Percentiles rank a stretch among this genome's conserved stretches.
phyloP scores from a whole-genome alignment of 2,329 filamentous ascomycete genomes.

The Alternaria longipes region DNA sequence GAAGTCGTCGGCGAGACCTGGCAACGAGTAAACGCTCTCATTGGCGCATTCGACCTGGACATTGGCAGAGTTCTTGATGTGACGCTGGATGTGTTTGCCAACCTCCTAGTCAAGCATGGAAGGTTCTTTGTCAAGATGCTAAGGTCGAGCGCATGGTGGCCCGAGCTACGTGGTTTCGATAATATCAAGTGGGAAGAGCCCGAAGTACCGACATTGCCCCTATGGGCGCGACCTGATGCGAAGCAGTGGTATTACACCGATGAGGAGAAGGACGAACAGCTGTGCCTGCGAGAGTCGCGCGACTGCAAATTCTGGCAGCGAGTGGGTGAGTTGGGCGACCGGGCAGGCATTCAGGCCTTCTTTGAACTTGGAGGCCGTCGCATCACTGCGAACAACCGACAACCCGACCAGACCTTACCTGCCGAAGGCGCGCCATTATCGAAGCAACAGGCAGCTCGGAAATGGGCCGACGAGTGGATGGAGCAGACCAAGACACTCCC shows the following conservation, averaged over 20 bases:
- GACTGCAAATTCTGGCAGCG: conserved; percentile 83
- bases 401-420: conserved; percentile 43
- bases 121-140: conserved; percentile 95
- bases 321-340: conserved; percentile 67
- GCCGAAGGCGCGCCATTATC: conserved; percentile 28
- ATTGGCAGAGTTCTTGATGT: conserved; percentile 95
- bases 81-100: conserved; percentile 92
- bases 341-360: conserved; percentile 78
- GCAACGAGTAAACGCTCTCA: conserved; percentile 90
- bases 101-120: conserved; percentile 89
- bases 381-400: conserved; percentile 57
- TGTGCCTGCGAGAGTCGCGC: conserved; percentile 67
- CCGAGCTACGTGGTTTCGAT: conserved; percentile 68
- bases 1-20: conserved; percentile 86
- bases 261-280: conserved; percentile 70
- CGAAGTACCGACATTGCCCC: conserved; percentile 74
- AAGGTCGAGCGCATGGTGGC: conserved; percentile 96
- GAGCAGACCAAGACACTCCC: conserved; percentile 81
- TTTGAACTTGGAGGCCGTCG: conserved; percentile 85
- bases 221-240: conserved; percentile 82
- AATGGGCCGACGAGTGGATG: conserved; percentile 72
- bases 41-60: conserved; percentile 96
- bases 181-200: conserved; percentile 59
- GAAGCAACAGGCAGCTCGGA: conserved; percentile 56
- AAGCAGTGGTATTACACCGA: conserved; percentile 70